phyloP scores from a whole-genome alignment of 164 flowering plant genomes.

The Macadamia integrifolia region DNA sequence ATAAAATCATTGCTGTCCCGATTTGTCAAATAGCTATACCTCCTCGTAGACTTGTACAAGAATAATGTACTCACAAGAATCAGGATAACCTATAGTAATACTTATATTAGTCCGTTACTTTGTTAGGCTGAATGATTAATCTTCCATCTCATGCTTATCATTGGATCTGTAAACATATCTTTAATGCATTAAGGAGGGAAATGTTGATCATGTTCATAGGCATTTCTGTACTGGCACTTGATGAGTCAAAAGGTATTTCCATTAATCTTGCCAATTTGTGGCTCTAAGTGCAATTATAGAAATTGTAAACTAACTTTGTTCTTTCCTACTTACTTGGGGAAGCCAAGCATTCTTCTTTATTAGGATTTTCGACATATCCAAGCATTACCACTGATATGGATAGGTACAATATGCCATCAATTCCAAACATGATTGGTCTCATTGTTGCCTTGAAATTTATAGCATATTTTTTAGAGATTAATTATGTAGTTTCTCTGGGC shows the following conservation, averaged over 20 bases:
- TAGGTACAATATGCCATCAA: slow-evolving; percentile 36
- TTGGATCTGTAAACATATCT: no score
- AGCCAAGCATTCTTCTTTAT: slow-evolving; percentile 50
- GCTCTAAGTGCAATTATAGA: background rate
- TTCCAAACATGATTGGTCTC: background rate
- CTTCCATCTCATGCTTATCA: background rate
- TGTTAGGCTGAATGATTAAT: background rate
- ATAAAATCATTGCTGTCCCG: slow-evolving; percentile 93
- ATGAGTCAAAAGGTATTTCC: no score
- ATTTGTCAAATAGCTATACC: slow-evolving; percentile 98
- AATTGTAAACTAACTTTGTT: slow-evolving; percentile 1
- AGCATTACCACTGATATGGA: slow-evolving; percentile 42
- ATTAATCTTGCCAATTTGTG: slow-evolving; percentile 2
- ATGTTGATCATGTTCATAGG: slow-evolving; percentile 83
- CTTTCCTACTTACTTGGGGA: slow-evolving; percentile 51
- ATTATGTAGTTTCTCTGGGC: background rate
- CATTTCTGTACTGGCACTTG: slow-evolving; percentile 93
- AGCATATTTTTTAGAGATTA: no score
- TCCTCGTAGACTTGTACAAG: slow-evolving; percentile 97
- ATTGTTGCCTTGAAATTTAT: background rate
- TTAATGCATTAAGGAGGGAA: slow-evolving; percentile 77
- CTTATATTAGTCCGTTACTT: slow-evolving; percentile 9
- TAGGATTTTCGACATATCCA: slow-evolving; percentile 38
- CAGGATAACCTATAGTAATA: slow-evolving; percentile 43
- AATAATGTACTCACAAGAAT: slow-evolving; percentile 89